Evolutionary conservation across 2,329 filamentous ascomycete species (phyloP), one percentile per base, ranked within the genome.

Genomic region (Fusarium scirpi): DNA sequence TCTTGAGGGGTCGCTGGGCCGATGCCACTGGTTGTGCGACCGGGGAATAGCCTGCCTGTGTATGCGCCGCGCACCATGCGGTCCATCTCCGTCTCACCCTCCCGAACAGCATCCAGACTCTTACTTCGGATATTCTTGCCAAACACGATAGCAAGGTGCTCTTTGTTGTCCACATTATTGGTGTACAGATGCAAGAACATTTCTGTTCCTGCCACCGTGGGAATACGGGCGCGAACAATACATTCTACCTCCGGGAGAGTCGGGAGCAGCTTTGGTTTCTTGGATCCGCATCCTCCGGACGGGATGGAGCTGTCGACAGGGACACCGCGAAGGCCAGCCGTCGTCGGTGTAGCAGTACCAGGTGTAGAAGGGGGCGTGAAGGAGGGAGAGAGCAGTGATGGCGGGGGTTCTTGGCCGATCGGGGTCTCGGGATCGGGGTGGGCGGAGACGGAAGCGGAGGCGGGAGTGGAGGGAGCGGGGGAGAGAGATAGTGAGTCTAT

Each of bases 151-250:
- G 96, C 96, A 54, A 99, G 83, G 79, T 99, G 96, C 78, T 99
- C 96, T 81, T 99, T 99, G 71, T 91, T 93, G 80, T 99, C 96
- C 9, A 93, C 89, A 74, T 92, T 92, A 81, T 99, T 99, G 69
- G 91, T 91, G 82, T 99, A 99, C 1, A 98, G 85, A 78, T 99
- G 95, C 54, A 99, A 82, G 81, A 97, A 99, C 94, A 99, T 98
- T 80, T 99, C 94, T 13, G 94, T 92, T 6, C 95, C 95, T 0
- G 88, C 90, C 4, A 94, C 95, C 1, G 95, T 98, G 1, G 96
- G 96, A 74, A 99, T 99, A 58, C 96, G 91, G 20, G 96, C 96
- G 72, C 96, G 92, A 51, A 98, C 96, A 70, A 97, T 90, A 82
- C 96, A 99, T 78, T 93, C 90, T n/a, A 99, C 95, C 25, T 92